These are phyloP conservation scores for Chaetomiaceae sp. DNA, from an alignment of 2,329 filamentous ascomycete species.

Conservation along the genomic window DNA sequence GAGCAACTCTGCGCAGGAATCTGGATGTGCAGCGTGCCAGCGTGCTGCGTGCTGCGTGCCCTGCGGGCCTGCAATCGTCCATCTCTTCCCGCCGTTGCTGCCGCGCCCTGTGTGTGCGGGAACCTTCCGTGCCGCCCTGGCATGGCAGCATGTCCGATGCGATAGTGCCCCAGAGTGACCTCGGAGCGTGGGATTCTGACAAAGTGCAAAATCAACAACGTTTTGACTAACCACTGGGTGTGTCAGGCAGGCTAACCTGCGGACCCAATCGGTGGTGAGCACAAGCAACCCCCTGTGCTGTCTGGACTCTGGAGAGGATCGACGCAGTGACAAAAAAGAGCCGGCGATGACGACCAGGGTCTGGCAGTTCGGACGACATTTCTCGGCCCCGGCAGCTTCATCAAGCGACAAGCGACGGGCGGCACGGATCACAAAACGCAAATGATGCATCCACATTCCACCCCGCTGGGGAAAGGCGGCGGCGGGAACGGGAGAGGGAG, in stretches of 20 bases:
- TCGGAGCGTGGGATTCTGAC: not conserved
- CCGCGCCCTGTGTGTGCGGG: not conserved
- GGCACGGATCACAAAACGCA: conserved; percentile 1
- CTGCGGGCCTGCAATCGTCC: not conserved
- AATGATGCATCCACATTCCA: not conserved
- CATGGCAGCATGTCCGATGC: too few relatives aligned
- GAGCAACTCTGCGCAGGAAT: too few relatives aligned
- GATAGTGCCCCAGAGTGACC: too few relatives aligned
- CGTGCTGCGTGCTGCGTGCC: too few relatives aligned
- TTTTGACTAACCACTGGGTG: too few relatives aligned
- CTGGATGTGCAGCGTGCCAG: too few relatives aligned
- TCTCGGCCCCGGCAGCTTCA: not conserved
- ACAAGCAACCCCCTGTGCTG: too few relatives aligned
- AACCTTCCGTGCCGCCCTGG: not conserved
- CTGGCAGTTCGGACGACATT: not conserved
- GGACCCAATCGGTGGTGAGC: too few relatives aligned
- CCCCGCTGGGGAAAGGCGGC: not conserved
- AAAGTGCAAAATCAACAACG: too few relatives aligned
- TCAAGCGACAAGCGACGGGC: conserved; percentile 4
- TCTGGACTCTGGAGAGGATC: not conserved
- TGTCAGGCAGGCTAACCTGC: too few relatives aligned
- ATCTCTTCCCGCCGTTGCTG: not conserved
- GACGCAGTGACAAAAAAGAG: not conserved
- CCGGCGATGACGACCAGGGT: not conserved
- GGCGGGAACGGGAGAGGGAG: conserved; percentile 2